Conservation (phyloP, 768 basidiomycete genomes). For the Pisolithus microcarpus region DNA sequence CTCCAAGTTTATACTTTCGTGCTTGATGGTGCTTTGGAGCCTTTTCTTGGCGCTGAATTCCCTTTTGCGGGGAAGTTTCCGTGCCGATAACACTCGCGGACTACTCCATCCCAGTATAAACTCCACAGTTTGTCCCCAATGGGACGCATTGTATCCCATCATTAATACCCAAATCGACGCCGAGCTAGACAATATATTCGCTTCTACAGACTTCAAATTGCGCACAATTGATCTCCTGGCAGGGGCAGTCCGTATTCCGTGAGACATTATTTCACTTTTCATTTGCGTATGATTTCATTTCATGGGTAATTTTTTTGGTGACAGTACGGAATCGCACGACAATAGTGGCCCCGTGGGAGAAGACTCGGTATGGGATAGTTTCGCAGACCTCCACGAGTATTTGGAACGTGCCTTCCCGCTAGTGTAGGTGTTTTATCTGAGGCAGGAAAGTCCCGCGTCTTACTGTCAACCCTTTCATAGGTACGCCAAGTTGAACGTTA, state of each 20-base stretch:
- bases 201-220: constrained; percentile 27
- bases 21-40: background rate
- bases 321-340: constrained; percentile 42
- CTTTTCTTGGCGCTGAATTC: background rate
- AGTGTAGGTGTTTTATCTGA: constrained; percentile 31
- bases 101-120: background rate
- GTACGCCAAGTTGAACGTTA: constrained; percentile 41
- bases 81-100: background rate
- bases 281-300: too few species aligned
- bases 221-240: constrained; percentile 25
- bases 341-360: constrained; percentile 36
- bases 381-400: constrained; percentile 8
- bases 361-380: constrained; percentile 29
- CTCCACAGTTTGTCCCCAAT: constrained; percentile 26
- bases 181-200: constrained; percentile 22
- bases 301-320: background rate
- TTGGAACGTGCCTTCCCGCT: constrained; percentile 46
- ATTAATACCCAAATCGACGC: constrained; percentile 22
- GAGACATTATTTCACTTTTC: background rate
- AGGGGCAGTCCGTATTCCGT: constrained; percentile 34
- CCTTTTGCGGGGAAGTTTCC: background rate
- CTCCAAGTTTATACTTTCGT: background rate
- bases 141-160: constrained; percentile 18
- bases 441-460: background rate
- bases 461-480: constrained; percentile 17